A percentile compares a stretch with the other conserved stretches of the same genome.
Evolutionary conservation across 2,329 filamentous ascomycete species (phyloP).

Genomic region (Ophiosphaerella korrae): DNA sequence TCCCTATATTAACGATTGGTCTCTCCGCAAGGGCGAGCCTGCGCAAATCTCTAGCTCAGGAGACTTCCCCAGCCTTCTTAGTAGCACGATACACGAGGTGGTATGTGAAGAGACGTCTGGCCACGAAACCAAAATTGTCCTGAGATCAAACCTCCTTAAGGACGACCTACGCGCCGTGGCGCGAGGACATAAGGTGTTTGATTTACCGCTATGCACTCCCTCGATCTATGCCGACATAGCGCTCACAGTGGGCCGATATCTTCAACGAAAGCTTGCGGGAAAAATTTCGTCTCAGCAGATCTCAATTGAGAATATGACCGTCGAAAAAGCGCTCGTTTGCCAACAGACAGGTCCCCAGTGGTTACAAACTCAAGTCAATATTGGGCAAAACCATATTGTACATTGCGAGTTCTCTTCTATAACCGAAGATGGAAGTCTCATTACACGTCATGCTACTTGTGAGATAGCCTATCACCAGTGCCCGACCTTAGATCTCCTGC

Average conservation of each 20-base stretch:
- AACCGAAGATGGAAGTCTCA: too few species aligned
- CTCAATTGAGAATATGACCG: too few species aligned
- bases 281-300: too few species aligned
- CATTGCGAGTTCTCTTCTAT: too few species aligned
- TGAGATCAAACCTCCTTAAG: constrained; percentile 15
- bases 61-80: neutral
- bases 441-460: too few species aligned
- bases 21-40: constrained; percentile 20
- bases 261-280: too few species aligned
- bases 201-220: constrained; percentile 17
- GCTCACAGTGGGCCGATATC: constrained; percentile 32
- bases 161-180: constrained; percentile 12
- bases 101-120: neutral
- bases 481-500: too few species aligned
- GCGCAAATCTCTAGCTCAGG: neutral
- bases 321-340: too few species aligned
- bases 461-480: too few species aligned
- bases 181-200: constrained; percentile 21
- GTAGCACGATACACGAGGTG: neutral
- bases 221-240: constrained; percentile 44
- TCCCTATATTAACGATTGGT: constrained; percentile 42
- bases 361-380: too few species aligned
- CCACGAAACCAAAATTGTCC: constrained; percentile 1
- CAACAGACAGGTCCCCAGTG: too few species aligned
- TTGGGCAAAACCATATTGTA: too few species aligned